These are phyloP conservation scores for Trypanosoma scelopori DNA, from an alignment of 208 protist species.

Conservation along the genomic window DNA sequence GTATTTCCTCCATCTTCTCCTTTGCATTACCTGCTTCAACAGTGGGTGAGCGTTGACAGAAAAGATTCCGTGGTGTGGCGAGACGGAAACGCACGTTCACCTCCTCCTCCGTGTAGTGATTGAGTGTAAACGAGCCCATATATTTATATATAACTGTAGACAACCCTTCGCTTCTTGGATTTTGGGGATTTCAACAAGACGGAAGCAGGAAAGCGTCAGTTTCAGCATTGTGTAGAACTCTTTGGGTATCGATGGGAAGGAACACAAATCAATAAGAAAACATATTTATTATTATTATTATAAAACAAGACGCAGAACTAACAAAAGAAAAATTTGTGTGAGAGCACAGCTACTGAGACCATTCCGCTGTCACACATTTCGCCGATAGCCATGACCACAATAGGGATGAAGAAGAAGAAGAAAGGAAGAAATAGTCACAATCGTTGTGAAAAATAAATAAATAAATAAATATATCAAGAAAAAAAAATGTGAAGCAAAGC, in stretches of 20 bases:
- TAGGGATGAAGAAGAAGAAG: conserved; percentile 6
- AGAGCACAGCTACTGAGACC: background rate
- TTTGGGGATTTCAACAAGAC: conserved; percentile 7
- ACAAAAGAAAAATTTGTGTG: background rate
- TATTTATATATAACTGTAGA: conserved; percentile 18
- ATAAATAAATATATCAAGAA: too few relatives aligned
- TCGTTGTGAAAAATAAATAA: conserved; percentile 25
- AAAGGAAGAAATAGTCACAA: conserved; percentile 15
- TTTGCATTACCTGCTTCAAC: conserved; percentile 53
- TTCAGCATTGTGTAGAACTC: conserved; percentile 9
- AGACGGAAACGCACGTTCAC: conserved; percentile 48
- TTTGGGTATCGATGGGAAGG: background rate
- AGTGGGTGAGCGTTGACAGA: conserved; percentile 55
- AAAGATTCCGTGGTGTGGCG: conserved; percentile 44
- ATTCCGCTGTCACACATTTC: background rate
- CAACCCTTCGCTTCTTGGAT: conserved; percentile 12
- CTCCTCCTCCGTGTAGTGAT: conserved; percentile 52
- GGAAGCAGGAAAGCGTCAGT: conserved; percentile 8
- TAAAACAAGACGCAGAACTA: background rate
- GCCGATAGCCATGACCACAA: background rate
- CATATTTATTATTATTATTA: background rate
- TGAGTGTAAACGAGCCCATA: conserved; percentile 43
- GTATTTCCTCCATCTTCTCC: conserved; percentile 81
- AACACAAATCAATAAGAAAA: background rate
- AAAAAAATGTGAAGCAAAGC: conserved; percentile 68